These are phyloP conservation scores for Malus hybrid DNA, from an alignment of 331 rosid species.

Conservation along the genomic window DNA sequence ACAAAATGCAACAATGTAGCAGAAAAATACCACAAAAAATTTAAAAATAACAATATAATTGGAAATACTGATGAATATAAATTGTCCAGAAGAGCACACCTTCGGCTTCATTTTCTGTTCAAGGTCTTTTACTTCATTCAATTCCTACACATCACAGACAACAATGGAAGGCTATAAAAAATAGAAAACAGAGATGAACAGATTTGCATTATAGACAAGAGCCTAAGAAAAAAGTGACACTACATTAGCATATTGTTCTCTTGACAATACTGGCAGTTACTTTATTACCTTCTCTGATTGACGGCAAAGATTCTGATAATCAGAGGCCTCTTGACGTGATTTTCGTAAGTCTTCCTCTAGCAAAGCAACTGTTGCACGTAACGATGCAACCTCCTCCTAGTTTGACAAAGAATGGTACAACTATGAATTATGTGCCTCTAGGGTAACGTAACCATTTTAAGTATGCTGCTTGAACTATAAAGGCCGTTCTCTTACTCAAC, in stretches of 20 bases:
- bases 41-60: neutral
- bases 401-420: constrained; percentile 8
- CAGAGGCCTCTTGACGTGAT: constrained; percentile 52
- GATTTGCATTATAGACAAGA: neutral
- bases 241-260: neutral
- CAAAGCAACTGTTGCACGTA: constrained; percentile 52
- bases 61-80: constrained; percentile 1
- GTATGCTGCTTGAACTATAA: no score
- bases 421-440: constrained; percentile 1
- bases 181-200: constrained; percentile 7
- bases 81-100: constrained; percentile 37
- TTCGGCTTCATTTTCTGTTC: constrained; percentile 87
- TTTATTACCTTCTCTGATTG: constrained; percentile 70
- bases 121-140: constrained; percentile 69
- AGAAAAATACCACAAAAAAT: neutral
- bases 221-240: neutral
- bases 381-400: constrained; percentile 70
- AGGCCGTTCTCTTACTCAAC: no score
- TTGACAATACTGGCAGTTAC: neutral
- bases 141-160: constrained; percentile 54
- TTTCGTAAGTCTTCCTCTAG: constrained; percentile 77
- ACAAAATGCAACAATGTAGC: neutral
- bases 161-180: constrained; percentile 12
- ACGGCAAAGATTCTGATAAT: constrained; percentile 33
- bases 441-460: constrained; percentile 5